Evolutionary conservation across 768 basidiomycete genomes (phyloP).

Genomic region (Asterophora lycoperdoides): DNA sequence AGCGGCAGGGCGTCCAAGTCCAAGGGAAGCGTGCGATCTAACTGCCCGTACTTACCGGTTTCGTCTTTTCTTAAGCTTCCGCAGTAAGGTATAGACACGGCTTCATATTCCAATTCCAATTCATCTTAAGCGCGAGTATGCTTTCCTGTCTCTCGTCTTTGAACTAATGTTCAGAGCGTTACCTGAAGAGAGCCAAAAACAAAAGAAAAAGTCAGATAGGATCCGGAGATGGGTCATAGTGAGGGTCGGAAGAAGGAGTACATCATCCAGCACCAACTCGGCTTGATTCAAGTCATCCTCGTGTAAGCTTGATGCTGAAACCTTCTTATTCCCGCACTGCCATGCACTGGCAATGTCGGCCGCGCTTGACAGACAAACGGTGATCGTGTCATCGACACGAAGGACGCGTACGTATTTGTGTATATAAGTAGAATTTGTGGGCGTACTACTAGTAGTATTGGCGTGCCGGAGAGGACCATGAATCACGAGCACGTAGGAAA

Average conservation of each 20-base stretch:
- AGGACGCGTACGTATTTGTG: constrained; percentile 18
- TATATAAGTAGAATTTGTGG: constrained; percentile 7
- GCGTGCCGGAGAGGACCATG: neutral
- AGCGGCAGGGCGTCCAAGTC: constrained; percentile 10
- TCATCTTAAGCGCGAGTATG: constrained; percentile 19
- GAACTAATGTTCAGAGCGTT: constrained; percentile 12
- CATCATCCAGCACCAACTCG: constrained; percentile 21
- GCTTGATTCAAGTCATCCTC: constrained; percentile 19
- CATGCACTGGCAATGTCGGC: constrained; percentile 12
- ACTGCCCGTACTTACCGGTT: no score
- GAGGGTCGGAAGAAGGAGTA: neutral
- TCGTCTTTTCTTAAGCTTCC: constrained; percentile 8
- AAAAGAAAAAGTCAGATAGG: neutral
- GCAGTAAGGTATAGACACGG: constrained; percentile 10
- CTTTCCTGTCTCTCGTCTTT: constrained; percentile 12
- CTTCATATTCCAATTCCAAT: no score
- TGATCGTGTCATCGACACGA: constrained; percentile 13
- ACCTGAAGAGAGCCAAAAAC: constrained; percentile 4
- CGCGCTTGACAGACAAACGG: constrained; percentile 15
- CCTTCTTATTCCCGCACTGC: constrained; percentile 12
- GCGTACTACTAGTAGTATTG: no score
- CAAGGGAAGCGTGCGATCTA: no score
- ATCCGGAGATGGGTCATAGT: neutral
- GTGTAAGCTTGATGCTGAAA: constrained; percentile 13
- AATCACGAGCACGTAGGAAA: no score